Percentiles rank a stretch among this genome's conserved stretches.
phyloP scores from a whole-genome alignment of 2,329 filamentous ascomycete species.

The Talaromyces islandicus region DNA sequence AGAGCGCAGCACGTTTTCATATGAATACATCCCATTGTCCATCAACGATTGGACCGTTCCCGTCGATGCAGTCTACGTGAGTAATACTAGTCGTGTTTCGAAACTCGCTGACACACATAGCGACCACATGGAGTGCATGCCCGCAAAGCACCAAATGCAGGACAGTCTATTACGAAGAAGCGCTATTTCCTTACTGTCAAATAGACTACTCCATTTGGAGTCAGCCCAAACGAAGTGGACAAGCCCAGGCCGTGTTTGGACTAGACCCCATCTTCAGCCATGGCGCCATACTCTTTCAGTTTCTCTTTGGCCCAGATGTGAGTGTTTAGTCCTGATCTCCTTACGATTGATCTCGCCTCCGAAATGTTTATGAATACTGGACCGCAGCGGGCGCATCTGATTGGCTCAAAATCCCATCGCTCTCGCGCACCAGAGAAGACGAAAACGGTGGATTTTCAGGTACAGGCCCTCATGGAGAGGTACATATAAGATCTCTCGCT shows the following conservation, averaged over 20 bases:
- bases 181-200: slow-evolving; percentile 7
- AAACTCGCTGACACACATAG: slow-evolving; percentile 1
- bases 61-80: slow-evolving; percentile 11
- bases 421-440: not conserved
- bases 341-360: not conserved
- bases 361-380: not conserved
- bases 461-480: not conserved
- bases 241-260: not conserved
- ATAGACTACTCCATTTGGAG: not conserved
- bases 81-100: not conserved
- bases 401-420: not conserved
- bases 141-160: slow-evolving; percentile 1
- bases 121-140: slow-evolving; percentile 12
- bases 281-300: not conserved
- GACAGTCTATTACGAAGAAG: slow-evolving; percentile 8
- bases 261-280: not conserved
- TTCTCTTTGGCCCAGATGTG: not conserved
- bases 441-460: not conserved
- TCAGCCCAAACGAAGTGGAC: too few species aligned
- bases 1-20: slow-evolving; percentile 8
- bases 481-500: not conserved
- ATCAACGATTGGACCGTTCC: slow-evolving; percentile 12
- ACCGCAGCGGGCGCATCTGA: not conserved
- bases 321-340: not conserved
- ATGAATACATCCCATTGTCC: slow-evolving; percentile 10